Conservation (phyloP, 2,329 filamentous ascomycete species). For the Ceratocystis huliohia region DNA sequence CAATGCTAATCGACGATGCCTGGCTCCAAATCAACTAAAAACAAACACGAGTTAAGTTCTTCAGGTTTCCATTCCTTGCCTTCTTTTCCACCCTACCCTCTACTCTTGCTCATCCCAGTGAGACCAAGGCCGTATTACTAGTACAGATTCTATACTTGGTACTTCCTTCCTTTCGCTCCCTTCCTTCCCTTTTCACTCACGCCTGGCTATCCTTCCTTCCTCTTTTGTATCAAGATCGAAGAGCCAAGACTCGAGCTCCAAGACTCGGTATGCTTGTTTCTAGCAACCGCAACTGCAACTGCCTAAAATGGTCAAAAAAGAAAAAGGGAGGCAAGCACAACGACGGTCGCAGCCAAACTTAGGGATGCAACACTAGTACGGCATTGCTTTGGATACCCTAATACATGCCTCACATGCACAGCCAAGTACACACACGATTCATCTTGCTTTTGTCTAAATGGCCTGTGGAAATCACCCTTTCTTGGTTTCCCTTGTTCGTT, state of each 20-base stretch:
- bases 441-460: too few species aligned
- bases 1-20: too few species aligned
- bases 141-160: not conserved
- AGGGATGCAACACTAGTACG: too few species aligned
- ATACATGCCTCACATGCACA: too few species aligned
- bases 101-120: not conserved
- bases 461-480: too few species aligned
- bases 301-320: not conserved
- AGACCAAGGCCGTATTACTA: not conserved
- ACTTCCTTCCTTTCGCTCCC: not conserved
- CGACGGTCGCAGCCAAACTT: not conserved
- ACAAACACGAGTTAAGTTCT: too few species aligned
- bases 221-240: too few species aligned
- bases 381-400: too few species aligned
- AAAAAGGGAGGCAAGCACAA: not conserved
- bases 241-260: not conserved
- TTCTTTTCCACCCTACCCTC: not conserved
- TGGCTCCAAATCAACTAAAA: too few species aligned
- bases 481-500: too few species aligned
- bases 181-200: not conserved
- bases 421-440: too few species aligned
- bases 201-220: not conserved
- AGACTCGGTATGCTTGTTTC: not conserved
- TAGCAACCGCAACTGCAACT: not conserved
- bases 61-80: too few species aligned